These are phyloP conservation scores for Dendryphion nanum DNA, from an alignment of 2,329 filamentous ascomycete species.

Conservation along the genomic window DNA sequence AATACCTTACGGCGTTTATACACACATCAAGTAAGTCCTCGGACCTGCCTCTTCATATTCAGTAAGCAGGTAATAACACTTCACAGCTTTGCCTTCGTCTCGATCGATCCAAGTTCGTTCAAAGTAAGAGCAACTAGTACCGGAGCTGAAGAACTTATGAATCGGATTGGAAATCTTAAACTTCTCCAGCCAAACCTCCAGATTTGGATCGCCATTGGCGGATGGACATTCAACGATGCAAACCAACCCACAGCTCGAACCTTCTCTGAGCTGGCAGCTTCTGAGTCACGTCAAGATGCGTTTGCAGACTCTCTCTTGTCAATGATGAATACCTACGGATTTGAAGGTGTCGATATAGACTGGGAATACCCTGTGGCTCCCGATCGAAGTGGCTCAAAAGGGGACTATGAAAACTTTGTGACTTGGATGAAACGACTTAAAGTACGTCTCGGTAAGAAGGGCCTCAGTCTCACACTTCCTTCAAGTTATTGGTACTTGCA, in stretches of 20 bases:
- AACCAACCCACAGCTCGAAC: constrained; percentile 33
- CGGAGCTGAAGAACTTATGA: not conserved
- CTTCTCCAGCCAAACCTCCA: constrained; percentile 18
- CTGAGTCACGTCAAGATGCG: constrained; percentile 19
- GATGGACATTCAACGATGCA: constrained; percentile 34
- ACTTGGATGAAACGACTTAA: constrained; percentile 22
- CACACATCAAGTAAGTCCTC: constrained; percentile 1
- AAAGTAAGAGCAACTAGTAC: not conserved
- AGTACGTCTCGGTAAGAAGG: constrained; percentile 13
- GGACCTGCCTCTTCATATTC: not conserved
- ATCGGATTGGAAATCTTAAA: not conserved
- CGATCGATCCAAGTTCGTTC: constrained; percentile 40
- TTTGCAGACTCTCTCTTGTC: constrained; percentile 40
- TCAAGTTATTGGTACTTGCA: constrained; percentile 26
- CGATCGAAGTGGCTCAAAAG: constrained; percentile 36
- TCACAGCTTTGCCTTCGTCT: constrained; percentile 36
- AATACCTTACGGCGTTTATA: constrained; percentile 11
- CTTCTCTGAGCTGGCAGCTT: constrained; percentile 35
- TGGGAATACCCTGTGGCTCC: constrained; percentile 40
- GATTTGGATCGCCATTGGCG: constrained; percentile 42
- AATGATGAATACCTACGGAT: constrained; percentile 45
- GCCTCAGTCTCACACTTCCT: constrained; percentile 25
- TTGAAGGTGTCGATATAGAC: constrained; percentile 48
- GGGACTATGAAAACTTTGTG: constrained; percentile 26
- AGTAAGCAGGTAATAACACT: not conserved